Percentiles rank a stretch among this genome's conserved stretches.
phyloP scores from a whole-genome alignment of 441 rosid species.

The Gossypium laxum region DNA sequence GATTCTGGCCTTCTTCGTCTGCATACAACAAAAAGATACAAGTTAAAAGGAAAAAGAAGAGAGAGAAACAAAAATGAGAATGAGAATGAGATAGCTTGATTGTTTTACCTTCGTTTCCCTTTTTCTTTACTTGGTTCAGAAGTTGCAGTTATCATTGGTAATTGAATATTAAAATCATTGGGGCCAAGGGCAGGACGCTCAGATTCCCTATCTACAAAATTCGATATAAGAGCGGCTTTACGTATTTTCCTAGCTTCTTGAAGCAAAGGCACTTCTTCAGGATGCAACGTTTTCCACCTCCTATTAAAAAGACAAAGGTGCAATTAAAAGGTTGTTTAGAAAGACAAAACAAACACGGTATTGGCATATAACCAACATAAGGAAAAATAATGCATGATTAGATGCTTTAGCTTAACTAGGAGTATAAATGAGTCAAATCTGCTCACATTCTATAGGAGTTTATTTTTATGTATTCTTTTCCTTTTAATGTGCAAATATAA shows the following conservation, averaged over 20 bases:
- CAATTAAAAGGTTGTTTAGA: neutral
- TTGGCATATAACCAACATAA: neutral
- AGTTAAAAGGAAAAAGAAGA: neutral
- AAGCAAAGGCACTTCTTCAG: conserved; percentile 51
- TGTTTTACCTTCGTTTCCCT: conserved; percentile 37
- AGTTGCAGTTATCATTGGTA: conserved; percentile 20
- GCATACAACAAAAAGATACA: conserved; percentile 10
- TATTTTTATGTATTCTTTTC: neutral
- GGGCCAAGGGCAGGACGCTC: conserved; percentile 66
- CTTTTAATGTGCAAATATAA: neutral
- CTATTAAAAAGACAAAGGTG: conserved; percentile 24
- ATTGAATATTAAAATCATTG: conserved; percentile 38
- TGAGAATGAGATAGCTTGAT: neutral
- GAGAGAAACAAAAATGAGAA: neutral
- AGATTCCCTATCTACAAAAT: conserved; percentile 72
- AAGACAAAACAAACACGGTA: neutral
- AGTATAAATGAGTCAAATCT: neutral
- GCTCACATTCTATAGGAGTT: neutral
- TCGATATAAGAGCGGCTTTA: conserved; percentile 41
- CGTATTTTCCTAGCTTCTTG: conserved; percentile 43
- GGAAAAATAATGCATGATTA: neutral
- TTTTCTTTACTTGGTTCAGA: conserved; percentile 30
- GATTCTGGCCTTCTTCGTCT: conserved; percentile 18
- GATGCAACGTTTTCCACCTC: conserved; percentile 67
- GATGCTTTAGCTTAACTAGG: neutral